phyloP scores from a whole-genome alignment of 257 asterid genomes.

The Cynanchum wilfordii region DNA sequence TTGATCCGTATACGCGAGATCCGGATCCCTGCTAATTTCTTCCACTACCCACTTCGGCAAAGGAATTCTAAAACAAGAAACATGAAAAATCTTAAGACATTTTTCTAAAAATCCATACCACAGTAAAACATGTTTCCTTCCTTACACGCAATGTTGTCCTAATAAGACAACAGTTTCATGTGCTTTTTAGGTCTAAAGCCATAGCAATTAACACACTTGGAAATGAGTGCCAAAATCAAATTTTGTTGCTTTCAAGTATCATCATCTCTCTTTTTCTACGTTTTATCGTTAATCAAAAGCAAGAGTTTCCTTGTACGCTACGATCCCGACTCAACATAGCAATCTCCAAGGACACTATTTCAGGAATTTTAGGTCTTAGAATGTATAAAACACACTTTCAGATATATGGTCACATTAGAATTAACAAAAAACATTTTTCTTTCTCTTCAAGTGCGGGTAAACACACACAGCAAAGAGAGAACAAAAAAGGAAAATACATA shows the following conservation, averaged over 20 bases:
- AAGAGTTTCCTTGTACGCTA: not conserved
- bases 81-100: too few species aligned
- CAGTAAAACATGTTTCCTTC: not conserved
- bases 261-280: too few species aligned
- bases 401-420: not conserved
- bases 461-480: too few species aligned
- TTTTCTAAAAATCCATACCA: not conserved
- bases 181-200: too few species aligned
- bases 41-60: constrained; percentile 87
- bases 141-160: not conserved
- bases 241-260: too few species aligned
- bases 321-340: not conserved
- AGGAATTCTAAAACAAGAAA: constrained; percentile 57
- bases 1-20: constrained; percentile 90
- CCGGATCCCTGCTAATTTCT: constrained; percentile 82
- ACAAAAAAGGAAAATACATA: too few species aligned
- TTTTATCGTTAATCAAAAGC: too few species aligned
- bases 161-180: too few species aligned
- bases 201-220: too few species aligned
- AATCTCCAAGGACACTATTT: not conserved
- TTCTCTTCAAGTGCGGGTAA: too few species aligned
- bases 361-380: not conserved
- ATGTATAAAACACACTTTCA: not conserved
- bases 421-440: too few species aligned
- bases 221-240: too few species aligned